Percentiles rank a stretch among this genome's conserved stretches.
These are phyloP conservation scores for Blakeslea trispora DNA, from an alignment of 371 early-diverging fungal genomes.

Conservation along the genomic window DNA sequence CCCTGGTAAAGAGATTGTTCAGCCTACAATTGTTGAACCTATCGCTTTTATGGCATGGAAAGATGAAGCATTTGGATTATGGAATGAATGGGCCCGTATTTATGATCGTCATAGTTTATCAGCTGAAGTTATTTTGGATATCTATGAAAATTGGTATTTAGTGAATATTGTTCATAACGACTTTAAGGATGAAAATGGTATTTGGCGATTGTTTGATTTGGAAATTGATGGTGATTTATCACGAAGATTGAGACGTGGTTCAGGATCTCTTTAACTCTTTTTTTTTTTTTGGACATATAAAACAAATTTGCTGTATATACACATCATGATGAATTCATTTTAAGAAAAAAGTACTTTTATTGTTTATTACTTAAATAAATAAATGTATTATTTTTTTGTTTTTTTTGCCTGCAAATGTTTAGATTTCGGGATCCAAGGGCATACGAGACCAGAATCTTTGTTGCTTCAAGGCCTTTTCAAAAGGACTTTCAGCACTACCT, in stretches of 20 bases:
- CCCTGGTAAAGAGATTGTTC: constrained; percentile 96
- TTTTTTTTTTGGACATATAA: background rate
- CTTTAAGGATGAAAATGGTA: constrained; percentile 73
- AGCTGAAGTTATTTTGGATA: constrained; percentile 62
- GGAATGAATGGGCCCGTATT: constrained; percentile 88
- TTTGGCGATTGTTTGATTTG: constrained; percentile 73
- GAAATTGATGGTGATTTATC: constrained; percentile 47
- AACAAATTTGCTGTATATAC: background rate
- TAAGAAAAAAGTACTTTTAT: background rate
- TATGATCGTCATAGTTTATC: constrained; percentile 67
- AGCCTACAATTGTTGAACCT: constrained; percentile 95
- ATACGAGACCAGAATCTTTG: constrained; percentile 37
- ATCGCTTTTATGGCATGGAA: constrained; percentile 94
- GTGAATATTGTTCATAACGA: constrained; percentile 96
- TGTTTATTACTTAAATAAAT: background rate
- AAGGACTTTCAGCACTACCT: constrained; percentile 6
- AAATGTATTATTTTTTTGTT: background rate
- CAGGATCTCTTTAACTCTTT: constrained; percentile 19
- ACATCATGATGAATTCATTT: too few relatives aligned
- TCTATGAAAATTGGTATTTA: constrained; percentile 85
- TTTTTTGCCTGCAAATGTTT: background rate
- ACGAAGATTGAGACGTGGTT: constrained; percentile 30
- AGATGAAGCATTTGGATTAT: constrained; percentile 96
- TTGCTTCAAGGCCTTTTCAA: constrained; percentile 24
- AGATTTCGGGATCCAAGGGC: constrained; percentile 23